These are phyloP conservation scores for Fusarium tjaetaba DNA, from an alignment of 2,329 filamentous ascomycete species.

Conservation along the genomic window DNA sequence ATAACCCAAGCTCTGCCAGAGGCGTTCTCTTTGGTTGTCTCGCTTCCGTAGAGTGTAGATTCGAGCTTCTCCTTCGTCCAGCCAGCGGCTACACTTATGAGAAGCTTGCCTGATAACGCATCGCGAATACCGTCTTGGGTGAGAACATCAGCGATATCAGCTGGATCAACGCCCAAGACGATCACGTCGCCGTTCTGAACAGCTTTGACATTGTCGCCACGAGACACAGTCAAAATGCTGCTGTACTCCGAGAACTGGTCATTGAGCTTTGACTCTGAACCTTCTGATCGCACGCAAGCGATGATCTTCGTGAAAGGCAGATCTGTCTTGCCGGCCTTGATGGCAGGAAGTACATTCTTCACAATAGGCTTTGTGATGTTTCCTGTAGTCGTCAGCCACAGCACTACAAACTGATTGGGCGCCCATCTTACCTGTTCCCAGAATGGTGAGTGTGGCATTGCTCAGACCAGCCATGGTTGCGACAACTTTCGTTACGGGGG, in stretches of 20 bases:
- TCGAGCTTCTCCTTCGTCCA: conserved; percentile 56
- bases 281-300: conserved; percentile 46
- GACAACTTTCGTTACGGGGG: not conserved
- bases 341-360: conserved; percentile 31
- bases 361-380: conserved; percentile 48
- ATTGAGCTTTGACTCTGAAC: conserved; percentile 35
- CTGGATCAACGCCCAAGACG: conserved; percentile 59
- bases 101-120: conserved; percentile 55
- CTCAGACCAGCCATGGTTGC: conserved; percentile 27
- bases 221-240: conserved; percentile 39
- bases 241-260: conserved; percentile 31
- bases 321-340: not conserved
- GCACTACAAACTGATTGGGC: not conserved
- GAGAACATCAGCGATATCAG: conserved; percentile 53
- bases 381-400: conserved; percentile 23
- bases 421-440: conserved; percentile 33
- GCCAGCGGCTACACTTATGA: conserved; percentile 63
- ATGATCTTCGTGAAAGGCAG: conserved; percentile 41
- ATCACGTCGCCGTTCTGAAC: conserved; percentile 51
- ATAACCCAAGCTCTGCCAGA: conserved; percentile 40
- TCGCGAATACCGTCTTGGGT: conserved; percentile 49
- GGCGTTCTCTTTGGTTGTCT: conserved; percentile 22
- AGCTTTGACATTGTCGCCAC: conserved; percentile 49
- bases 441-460: conserved; percentile 40
- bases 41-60: conserved; percentile 46